These are phyloP conservation scores for Cytidiella melzeri DNA, from an alignment of 768 basidiomycete species.

Conservation along the genomic window DNA sequence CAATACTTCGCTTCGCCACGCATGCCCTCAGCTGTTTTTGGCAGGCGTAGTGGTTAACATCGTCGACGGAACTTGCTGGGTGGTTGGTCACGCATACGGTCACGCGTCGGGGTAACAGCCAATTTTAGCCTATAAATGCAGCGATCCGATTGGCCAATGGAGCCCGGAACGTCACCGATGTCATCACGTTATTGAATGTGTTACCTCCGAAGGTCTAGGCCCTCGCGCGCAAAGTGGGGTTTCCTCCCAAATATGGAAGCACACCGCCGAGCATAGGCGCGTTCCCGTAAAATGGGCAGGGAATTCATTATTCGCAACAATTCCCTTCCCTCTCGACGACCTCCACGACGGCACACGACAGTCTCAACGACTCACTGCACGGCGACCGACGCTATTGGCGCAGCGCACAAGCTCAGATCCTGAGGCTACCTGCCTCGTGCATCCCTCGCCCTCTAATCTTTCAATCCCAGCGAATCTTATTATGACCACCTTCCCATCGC, in stretches of 20 bases:
- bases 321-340: neutral
- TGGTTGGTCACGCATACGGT: slow-evolving; percentile 2
- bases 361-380: neutral
- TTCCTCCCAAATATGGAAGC: neutral
- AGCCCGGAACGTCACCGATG: too few species aligned
- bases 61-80: slow-evolving; percentile 2
- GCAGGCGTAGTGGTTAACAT: slow-evolving; percentile 1
- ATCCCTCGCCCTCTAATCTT: slow-evolving; percentile 12
- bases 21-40: neutral
- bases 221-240: neutral
- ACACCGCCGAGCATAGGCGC: neutral
- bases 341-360: neutral
- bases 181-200: too few species aligned
- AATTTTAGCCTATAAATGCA: too few species aligned
- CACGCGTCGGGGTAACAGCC: neutral
- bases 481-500: slow-evolving; percentile 17
- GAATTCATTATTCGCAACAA: neutral
- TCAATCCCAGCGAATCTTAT: slow-evolving; percentile 21
- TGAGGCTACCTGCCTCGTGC: slow-evolving; percentile 17
- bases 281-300: neutral
- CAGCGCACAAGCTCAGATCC: neutral
- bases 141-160: too few species aligned
- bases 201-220: neutral
- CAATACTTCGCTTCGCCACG: too few species aligned
- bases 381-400: neutral